Conservation (phyloP, 2,329 filamentous ascomycete species). For the Penicillium sp. region DNA sequence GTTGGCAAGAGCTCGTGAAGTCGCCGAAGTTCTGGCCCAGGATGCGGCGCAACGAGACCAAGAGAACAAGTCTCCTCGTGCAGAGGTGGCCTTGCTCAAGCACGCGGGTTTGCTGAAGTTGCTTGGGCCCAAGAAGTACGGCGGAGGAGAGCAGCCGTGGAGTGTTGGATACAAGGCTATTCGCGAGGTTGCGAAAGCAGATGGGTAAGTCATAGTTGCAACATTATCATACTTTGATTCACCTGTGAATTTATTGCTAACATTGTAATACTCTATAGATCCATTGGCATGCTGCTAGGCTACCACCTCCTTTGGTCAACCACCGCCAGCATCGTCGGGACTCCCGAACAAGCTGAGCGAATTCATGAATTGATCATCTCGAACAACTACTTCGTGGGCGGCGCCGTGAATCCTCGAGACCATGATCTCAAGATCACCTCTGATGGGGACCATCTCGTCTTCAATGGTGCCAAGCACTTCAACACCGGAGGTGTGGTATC, state of each 20-base stretch:
- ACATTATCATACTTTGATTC: too few relatives aligned
- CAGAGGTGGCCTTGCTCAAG: conserved; percentile 56
- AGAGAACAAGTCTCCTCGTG: conserved; percentile 55
- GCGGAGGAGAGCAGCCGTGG: conserved; percentile 57
- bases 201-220: conserved; percentile 49
- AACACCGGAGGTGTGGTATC: conserved; percentile 69
- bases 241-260: too few relatives aligned
- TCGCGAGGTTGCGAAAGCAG: conserved; percentile 63
- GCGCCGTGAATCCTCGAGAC: conserved; percentile 67
- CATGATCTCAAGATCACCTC: conserved; percentile 60
- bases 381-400: conserved; percentile 68
- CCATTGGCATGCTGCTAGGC: conserved; percentile 65
- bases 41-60: conserved; percentile 53
- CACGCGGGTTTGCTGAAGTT: conserved; percentile 53
- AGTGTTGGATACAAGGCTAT: conserved; percentile 60
- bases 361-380: conserved; percentile 58
- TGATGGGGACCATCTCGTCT: conserved; percentile 58
- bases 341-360: conserved; percentile 59
- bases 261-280: conserved; percentile 35
- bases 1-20: conserved; percentile 52
- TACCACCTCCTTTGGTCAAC: conserved; percentile 67
- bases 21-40: conserved; percentile 51
- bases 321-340: conserved; percentile 63
- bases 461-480: conserved; percentile 66
- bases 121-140: conserved; percentile 53